phyloP scores from a whole-genome alignment of 768 basidiomycete species.

The Boletellus ananiceps region DNA sequence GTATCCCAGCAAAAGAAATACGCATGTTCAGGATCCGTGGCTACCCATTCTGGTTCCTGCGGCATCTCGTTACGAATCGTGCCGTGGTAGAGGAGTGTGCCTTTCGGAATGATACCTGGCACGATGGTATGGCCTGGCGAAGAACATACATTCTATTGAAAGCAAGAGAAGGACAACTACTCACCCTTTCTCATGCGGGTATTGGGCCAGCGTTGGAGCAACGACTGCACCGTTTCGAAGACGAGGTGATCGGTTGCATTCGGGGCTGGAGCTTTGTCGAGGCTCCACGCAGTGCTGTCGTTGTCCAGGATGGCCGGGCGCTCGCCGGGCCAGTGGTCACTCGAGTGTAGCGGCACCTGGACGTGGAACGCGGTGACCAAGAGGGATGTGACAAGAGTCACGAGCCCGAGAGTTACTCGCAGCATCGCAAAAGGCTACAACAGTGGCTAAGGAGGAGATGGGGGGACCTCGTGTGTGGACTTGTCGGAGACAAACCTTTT shows the following conservation, averaged over 20 bases:
- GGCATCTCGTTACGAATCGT: conserved; percentile 20
- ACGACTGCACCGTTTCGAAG: conserved; percentile 23
- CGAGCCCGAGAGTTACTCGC: too few species aligned
- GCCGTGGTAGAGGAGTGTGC: conserved; percentile 36
- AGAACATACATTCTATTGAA: neutral
- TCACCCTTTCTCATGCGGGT: conserved; percentile 43
- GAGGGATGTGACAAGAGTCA: neutral
- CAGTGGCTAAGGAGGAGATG: too few species aligned
- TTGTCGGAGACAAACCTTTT: too few species aligned
- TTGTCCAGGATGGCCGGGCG: neutral
- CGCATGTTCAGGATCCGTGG: conserved; percentile 36
- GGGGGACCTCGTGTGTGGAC: too few species aligned
- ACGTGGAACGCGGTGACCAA: neutral
- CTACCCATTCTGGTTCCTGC: conserved; percentile 29
- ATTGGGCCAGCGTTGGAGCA: conserved; percentile 43
- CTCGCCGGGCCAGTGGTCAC: neutral
- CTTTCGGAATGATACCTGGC: conserved; percentile 31
- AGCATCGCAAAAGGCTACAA: too few species aligned
- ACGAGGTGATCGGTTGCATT: conserved; percentile 25
- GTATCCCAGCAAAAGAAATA: conserved; percentile 34
- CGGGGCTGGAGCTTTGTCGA: conserved; percentile 19
- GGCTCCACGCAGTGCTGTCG: conserved; percentile 15
- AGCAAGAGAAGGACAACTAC: neutral
- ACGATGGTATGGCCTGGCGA: conserved; percentile 21
- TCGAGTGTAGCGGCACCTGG: conserved; percentile 10